Base-by-base conservation (phyloP, 2,329 filamentous ascomycete species). In the Aaosphaeria arxii region DNA sequence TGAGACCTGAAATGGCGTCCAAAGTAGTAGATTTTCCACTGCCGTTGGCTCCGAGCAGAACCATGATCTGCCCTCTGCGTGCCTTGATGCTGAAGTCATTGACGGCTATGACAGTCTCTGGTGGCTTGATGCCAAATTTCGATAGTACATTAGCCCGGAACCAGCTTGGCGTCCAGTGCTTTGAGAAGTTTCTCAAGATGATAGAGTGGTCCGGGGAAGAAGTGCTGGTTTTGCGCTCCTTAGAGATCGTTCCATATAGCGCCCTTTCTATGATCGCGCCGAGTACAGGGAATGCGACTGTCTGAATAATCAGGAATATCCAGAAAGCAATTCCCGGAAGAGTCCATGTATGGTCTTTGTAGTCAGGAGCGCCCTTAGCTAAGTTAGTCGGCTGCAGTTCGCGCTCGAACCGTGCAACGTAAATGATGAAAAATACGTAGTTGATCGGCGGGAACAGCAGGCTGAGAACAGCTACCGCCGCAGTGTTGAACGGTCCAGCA, bases 11-110 rank as follows among this genome's bases (percentile, higher is more conserved):
- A 54, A 96, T 91, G 5, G 88, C 87, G 62, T 96, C 89, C 4
- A 96, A 78, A 0, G 91, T 95, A 0, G 91, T 96, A 46, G 86
- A 91, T 68, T 96, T 96, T 33, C 91, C 91, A 58, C 85, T 90
- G 13, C 91, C 91, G 64, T 96, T 96, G 5, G 91, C 89, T 35
- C 91, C 91, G 0, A 96, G 79, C 0, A 96, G 76, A 1, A 91
- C 88, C 63, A 95, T 80, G 45, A 96, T 95, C 58, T 95, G 86
- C 1, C 91, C 91, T 53, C 84, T 82, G 4, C 82, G 78, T 3
- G 89, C 88, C 13, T 81, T 79, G 42, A 96, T 75, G 44, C 79
- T 86, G 35, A 96, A 74, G 38, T 84, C 76, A 50, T 90, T 79
- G 38, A 96, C 90, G 4, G 91, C 91, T n/a, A 86, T 70, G 1